A percentile compares a stretch with the other conserved stretches of the same genome.
Evolutionary conservation across 2,329 filamentous ascomycete genomes (phyloP).

Genomic region (Mollisiaceae sp.): DNA sequence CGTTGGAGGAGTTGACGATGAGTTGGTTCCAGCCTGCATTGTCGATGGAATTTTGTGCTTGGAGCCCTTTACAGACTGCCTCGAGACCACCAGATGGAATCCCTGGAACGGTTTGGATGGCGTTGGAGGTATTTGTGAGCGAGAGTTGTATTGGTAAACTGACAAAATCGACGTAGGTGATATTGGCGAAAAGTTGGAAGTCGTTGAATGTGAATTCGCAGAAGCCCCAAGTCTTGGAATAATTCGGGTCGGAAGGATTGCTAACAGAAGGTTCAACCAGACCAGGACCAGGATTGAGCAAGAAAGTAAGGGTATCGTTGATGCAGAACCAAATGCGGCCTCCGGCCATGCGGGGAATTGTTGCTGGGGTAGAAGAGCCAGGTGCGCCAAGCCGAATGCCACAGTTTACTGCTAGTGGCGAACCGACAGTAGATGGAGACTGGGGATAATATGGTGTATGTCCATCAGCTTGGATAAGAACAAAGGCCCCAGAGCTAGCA

Average conservation of each 20-base stretch:
- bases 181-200: constrained; percentile 67
- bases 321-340: constrained; percentile 75
- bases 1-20: constrained; percentile 44
- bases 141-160: constrained; percentile 64
- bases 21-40: constrained; percentile 65
- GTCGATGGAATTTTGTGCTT: constrained; percentile 60
- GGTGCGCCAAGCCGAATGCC: constrained; percentile 67
- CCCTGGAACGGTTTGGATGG: constrained; percentile 58
- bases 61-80: constrained; percentile 58
- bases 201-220: constrained; percentile 72
- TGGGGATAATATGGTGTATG: constrained; percentile 66
- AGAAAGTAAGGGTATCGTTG: constrained; percentile 68
- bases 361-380: constrained; percentile 63
- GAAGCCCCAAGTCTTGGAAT: constrained; percentile 67
- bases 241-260: constrained; percentile 68
- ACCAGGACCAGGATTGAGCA: constrained; percentile 69
- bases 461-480: constrained; percentile 70
- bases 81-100: constrained; percentile 60
- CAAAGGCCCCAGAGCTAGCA: constrained; percentile 61
- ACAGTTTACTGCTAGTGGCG: constrained; percentile 60
- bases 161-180: constrained; percentile 79
- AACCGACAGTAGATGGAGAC: constrained; percentile 57
- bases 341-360: constrained; percentile 72
- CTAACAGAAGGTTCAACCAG: constrained; percentile 77
- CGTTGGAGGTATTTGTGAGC: constrained; percentile 50